phyloP scores from a whole-genome alignment of 768 basidiomycete species.

The Daedalea quercina region DNA sequence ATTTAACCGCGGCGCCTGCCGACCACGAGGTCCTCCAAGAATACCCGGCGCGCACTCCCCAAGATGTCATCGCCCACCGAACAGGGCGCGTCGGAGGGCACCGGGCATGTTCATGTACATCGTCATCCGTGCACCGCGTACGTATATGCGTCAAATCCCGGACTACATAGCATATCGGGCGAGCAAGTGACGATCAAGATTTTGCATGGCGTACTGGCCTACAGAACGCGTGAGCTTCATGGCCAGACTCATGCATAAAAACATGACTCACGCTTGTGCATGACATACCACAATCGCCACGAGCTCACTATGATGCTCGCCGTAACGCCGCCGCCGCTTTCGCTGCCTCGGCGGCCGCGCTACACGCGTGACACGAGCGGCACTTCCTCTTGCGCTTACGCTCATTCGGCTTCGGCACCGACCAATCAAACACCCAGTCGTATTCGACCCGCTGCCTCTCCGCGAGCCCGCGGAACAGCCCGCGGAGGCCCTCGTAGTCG shows the following conservation, averaged over 20 bases:
- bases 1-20: background rate
- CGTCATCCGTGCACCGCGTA: background rate
- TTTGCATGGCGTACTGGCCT: background rate
- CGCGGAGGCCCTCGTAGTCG: constrained; percentile 78
- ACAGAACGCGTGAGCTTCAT: background rate
- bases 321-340: constrained; percentile 8
- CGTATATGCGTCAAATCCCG: background rate
- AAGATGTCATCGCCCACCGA: background rate
- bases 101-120: background rate
- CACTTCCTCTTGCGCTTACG: constrained; percentile 17
- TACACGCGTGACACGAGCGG: constrained; percentile 19
- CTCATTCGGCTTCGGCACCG: constrained; percentile 14
- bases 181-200: background rate
- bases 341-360: constrained; percentile 14
- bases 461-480: constrained; percentile 51
- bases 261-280: background rate
- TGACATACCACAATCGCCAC: background rate
- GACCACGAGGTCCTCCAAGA: background rate
- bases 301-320: background rate
- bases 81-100: background rate
- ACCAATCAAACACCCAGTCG: constrained; percentile 25
- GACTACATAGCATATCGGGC: background rate
- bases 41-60: background rate
- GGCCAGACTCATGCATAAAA: background rate
- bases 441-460: constrained; percentile 21